Evolutionary conservation across 1,139 yeast species (phyloP), one percentile per base, ranked within the genome.

Genomic region (Taphrina wiesneri): DNA sequence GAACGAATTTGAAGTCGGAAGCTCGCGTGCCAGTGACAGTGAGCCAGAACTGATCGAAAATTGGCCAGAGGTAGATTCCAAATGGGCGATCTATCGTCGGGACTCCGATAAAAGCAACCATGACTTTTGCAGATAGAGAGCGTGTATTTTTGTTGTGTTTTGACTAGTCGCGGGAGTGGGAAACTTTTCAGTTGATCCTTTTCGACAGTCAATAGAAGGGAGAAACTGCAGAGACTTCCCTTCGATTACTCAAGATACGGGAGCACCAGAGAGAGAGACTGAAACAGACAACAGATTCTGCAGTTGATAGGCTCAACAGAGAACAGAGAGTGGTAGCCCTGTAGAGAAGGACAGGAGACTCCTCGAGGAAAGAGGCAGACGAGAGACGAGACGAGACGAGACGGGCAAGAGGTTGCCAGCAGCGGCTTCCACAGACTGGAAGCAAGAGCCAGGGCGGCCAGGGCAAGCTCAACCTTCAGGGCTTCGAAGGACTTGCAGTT

Each of bases 81-180:
- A 92, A 93, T 19, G 98, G 98, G 70, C 90, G 83, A 64, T 88
- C 88, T 65, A 90, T 74, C 49, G 87, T 79, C 51, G 97, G 30
- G 73, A 57, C 73, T 28, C 66, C 56, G 32, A 46, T 23, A 25
- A 39, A 25, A 28, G 54, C 36, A 6, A 28, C 52, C 52, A 43
- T 56, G 30, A 23, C 17, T 52, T 3, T 32, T 32, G 4, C 11
- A n/a, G 39, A 6, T 23, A 26, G 34, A 56, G 47, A 28, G 60
- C 17, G 36, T 39, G 39, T 15, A 13, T 39, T 36, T 19, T 19
- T 26, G 51, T 56, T n/a, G 39, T 56, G 51, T 39, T 56, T 56
- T 39, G 60, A 19, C 56, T 19, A 49, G 17, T 49, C 36, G 54
- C 36, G 54, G 36, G 26, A 6, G 26, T 49, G 3, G 25, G 36